Evolutionary conservation across 306 rosid genomes (phyloP).

Genomic region (Vicia villosa): DNA sequence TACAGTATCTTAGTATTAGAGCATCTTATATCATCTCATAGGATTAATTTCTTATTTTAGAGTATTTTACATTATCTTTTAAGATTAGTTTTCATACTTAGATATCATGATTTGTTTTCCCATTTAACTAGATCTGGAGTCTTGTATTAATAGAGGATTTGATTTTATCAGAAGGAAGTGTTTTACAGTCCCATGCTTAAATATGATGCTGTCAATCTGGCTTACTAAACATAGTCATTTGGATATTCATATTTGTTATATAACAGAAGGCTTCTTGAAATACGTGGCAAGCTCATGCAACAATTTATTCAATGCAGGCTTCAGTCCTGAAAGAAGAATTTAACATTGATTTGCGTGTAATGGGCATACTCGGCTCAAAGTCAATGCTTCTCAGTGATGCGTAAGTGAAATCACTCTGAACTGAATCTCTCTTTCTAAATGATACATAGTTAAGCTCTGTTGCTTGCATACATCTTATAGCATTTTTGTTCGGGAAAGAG

Average conservation of each 20-base stretch:
- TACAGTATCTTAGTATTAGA: no score
- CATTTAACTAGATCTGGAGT: no score
- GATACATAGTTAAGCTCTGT: neutral
- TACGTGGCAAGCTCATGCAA: constrained; percentile 19
- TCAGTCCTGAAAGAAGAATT: constrained; percentile 88
- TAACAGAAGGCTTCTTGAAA: constrained; percentile 21
- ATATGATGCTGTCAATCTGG: constrained; percentile 21
- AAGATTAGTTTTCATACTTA: neutral
- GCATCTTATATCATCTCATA: no score
- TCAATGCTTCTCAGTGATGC: constrained; percentile 79
- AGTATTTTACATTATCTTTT: neutral
- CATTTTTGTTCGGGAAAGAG: neutral
- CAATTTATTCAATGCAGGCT: constrained; percentile 53
- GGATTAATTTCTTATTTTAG: no score
- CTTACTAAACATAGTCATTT: constrained; percentile 26
- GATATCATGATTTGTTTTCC: no score
- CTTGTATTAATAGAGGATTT: neutral
- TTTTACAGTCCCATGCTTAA: constrained; percentile 21
- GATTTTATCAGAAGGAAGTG: neutral
- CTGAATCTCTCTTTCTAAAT: constrained; percentile 22
- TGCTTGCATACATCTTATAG: neutral
- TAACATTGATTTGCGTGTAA: constrained; percentile 90
- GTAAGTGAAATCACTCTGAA: constrained; percentile 59
- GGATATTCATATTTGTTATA: constrained; percentile 14
- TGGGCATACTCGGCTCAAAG: constrained; percentile 85